phyloP scores from a whole-genome alignment of 2,329 filamentous ascomycete genomes.

The Didymella pinodella region DNA sequence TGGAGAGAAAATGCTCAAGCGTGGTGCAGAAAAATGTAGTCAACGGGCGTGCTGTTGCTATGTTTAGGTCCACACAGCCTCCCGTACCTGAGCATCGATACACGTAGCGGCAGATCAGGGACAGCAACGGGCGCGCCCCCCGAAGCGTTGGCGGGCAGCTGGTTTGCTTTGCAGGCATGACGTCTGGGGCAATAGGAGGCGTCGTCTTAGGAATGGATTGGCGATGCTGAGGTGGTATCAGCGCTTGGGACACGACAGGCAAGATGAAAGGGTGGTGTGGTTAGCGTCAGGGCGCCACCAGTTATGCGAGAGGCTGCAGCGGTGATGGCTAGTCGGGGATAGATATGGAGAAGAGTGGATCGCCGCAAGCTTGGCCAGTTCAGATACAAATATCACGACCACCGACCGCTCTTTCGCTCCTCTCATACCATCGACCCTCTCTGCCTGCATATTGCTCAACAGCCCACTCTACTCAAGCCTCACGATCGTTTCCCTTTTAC shows the following conservation, averaged over 20 bases:
- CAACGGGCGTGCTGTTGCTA: constrained; percentile 42
- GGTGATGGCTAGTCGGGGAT: constrained; percentile 39
- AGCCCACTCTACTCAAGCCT: constrained; percentile 24
- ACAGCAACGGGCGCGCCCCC: constrained; percentile 34
- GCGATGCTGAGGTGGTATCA: constrained; percentile 24
- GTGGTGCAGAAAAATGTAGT: constrained; percentile 25
- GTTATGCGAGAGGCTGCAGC: constrained; percentile 36
- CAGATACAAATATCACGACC: constrained; percentile 49
- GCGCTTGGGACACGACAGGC: constrained; percentile 22
- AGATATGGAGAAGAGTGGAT: constrained; percentile 37
- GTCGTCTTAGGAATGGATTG: constrained; percentile 28
- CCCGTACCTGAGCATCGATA: constrained; percentile 34
- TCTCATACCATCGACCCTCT: constrained; percentile 36
- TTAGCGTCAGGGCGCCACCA: constrained; percentile 32
- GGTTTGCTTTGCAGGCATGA: constrained; percentile 32
- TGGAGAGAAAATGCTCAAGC: constrained; percentile 24
- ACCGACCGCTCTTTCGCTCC: constrained; percentile 48
- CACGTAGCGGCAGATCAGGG: constrained; percentile 44
- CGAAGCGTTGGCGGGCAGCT: constrained; percentile 23
- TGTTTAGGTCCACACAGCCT: constrained; percentile 47
- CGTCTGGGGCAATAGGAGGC: constrained; percentile 37
- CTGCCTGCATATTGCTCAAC: constrained; percentile 27
- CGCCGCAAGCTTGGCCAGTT: constrained; percentile 38
- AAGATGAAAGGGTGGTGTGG: constrained; percentile 26
- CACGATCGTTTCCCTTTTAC: constrained; percentile 42